These are phyloP conservation scores for Corylus americana DNA, from an alignment of 306 rosid genomes.

Conservation along the genomic window DNA sequence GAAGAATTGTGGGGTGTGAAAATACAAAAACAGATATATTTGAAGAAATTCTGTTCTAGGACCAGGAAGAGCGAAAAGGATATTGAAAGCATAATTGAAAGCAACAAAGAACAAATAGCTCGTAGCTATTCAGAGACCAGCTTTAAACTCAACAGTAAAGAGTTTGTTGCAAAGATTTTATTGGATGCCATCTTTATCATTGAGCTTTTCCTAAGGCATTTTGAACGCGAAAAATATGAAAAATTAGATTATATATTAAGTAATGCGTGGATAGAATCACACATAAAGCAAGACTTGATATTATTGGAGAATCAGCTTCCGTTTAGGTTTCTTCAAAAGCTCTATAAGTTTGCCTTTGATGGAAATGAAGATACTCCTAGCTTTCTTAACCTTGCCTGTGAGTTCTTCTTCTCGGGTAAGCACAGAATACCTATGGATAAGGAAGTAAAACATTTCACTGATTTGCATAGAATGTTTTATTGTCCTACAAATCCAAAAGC, in stretches of 20 bases:
- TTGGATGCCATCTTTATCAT: slow-evolving; percentile 29
- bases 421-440: too few relatives aligned
- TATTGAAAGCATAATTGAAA: background rate
- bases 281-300: slow-evolving; percentile 24
- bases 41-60: background rate
- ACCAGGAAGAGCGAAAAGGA: background rate
- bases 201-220: background rate
- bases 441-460: too few relatives aligned
- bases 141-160: background rate
- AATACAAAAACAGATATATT: background rate
- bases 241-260: background rate
- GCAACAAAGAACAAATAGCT: background rate
- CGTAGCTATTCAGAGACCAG: background rate
- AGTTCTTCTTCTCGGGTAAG: too few relatives aligned
- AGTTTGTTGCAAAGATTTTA: background rate
- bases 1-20: slow-evolving; percentile 1
- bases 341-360: too few relatives aligned
- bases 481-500: too few relatives aligned
- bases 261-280: background rate
- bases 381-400: too few relatives aligned
- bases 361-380: too few relatives aligned
- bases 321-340: too few relatives aligned
- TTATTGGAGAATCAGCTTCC: background rate
- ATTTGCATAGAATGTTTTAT: too few relatives aligned
- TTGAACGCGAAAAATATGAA: background rate